Percentiles rank a stretch among this genome's conserved stretches.
Conservation (phyloP, 495 filamentous ascomycete genomes). For the Penicillium mononematosum region DNA sequence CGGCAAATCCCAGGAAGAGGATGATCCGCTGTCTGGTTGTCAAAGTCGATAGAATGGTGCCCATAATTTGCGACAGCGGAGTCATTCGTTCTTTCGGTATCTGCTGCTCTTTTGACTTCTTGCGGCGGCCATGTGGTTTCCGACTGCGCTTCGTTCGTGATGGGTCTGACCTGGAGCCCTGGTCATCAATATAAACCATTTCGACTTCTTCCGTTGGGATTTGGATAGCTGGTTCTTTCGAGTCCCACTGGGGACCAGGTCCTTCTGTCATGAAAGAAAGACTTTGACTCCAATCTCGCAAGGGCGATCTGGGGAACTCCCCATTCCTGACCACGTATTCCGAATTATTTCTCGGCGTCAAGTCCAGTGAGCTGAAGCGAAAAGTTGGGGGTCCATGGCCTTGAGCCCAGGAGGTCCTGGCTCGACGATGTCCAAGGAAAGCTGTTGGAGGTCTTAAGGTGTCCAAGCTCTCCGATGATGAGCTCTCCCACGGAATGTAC, state of each 20-base stretch:
- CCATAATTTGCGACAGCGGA: constrained; percentile 58
- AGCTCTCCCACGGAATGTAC: background rate
- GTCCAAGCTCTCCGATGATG: constrained; percentile 10
- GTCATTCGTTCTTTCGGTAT: constrained; percentile 13
- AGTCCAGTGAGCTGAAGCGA: constrained; percentile 15
- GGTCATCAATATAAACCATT: constrained; percentile 14
- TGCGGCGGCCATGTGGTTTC: background rate
- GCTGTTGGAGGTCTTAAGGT: constrained; percentile 3
- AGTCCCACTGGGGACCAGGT: background rate
- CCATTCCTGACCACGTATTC: background rate
- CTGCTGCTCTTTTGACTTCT: background rate
- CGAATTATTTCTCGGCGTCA: background rate
- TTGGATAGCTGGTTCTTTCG: background rate
- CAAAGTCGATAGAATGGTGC: constrained; percentile 57
- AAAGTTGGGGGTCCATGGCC: constrained; percentile 19
- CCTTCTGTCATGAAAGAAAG: background rate
- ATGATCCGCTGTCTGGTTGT: constrained; percentile 47
- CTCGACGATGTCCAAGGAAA: constrained; percentile 1
- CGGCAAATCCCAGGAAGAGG: constrained; percentile 59
- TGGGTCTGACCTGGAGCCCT: background rate
- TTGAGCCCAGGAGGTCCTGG: constrained; percentile 16
- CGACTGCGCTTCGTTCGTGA: background rate
- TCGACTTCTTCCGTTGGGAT: constrained; percentile 1
- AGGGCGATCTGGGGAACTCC: background rate
- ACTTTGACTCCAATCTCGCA: background rate